These are phyloP conservation scores for Danielia oregonensis DNA, from an alignment of 805 yeast species.

Conservation along the genomic window DNA sequence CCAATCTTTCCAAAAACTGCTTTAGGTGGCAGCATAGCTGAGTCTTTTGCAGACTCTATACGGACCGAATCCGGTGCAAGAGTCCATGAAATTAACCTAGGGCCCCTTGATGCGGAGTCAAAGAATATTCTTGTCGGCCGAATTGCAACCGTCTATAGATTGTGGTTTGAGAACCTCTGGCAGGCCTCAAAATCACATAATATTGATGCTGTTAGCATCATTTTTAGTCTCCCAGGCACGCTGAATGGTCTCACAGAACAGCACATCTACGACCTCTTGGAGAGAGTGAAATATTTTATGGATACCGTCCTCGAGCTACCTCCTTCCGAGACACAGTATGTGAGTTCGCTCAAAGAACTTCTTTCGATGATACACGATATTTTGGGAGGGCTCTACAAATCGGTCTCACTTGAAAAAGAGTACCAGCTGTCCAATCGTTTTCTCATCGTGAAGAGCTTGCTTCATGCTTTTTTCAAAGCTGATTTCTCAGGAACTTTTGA, in stretches of 20 bases:
- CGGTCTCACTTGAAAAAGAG: conserved; percentile 12
- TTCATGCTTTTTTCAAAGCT: conserved; percentile 21
- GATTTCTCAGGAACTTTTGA: conserved; percentile 20
- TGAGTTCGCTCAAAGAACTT: conserved; percentile 23
- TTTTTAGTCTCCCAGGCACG: conserved; percentile 19
- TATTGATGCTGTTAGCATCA: conserved; percentile 11
- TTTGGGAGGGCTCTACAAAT: conserved; percentile 18
- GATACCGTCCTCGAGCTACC: conserved; percentile 9
- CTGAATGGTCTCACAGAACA: conserved; percentile 11
- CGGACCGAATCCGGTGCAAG: no score
- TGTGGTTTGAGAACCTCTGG: conserved; percentile 20
- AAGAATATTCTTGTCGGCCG: conserved; percentile 11
- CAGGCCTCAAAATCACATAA: conserved; percentile 4
- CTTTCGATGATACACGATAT: conserved; percentile 25
- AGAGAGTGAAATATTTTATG: conserved; percentile 16
- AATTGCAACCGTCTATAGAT: conserved; percentile 19
- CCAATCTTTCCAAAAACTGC: no score
- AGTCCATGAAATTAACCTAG: conserved; percentile 18
- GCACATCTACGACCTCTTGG: conserved; percentile 15
- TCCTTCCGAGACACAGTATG: conserved; percentile 6
- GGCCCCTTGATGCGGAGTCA: conserved; percentile 20
- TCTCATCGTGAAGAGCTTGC: conserved; percentile 19
- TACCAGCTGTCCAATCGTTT: conserved; percentile 12
- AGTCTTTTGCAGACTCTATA: no score
- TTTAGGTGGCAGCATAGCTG: no score